Evolutionary conservation across 75 land plant genomes (phyloP), one percentile per base, ranked within the genome.

Genomic region (Larix kaempferi): DNA sequence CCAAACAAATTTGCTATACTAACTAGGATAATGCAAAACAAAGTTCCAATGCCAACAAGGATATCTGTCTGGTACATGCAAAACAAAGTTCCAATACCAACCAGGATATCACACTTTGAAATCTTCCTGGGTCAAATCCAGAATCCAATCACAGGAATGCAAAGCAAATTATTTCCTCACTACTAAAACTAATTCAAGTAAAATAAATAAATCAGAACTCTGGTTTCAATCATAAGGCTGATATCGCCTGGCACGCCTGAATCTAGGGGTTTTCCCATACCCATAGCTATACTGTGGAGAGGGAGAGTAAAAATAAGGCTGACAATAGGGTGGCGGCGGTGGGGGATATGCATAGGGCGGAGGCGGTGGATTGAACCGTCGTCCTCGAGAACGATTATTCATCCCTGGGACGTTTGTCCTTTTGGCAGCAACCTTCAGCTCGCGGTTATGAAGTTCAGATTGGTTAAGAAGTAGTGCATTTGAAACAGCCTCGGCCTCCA

Each of bases 381-480:
- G 85, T 57, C 94, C 94, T 16, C 92, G 84, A 63, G 59, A 91
- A 29, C 33, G 33, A 29, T 29, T 91, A 76, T 91, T 95, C 98
- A 95, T 89, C 56, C 98, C 98, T 60, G 98, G 98, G 57, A 95
- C 78, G 74, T 95, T 95, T 52, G 98, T 95, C 41, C 98, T 26
- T 71, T 95, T 93, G 23, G 92, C 91, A 33, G 91, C 86, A 0
- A 95, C 94, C 96, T 87, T 87, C 26, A 84, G 59, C 64, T 77
- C 87, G 56, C 89, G 89, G 66, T 83, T 82, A 84, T 87, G 89
- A 39, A 87, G 82, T 59, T 87, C 88, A 10, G 88, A 81, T 72
- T 87, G 84, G 57, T 84, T 87, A 21, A 84, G 65, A 39, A 81
- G 80, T 72, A 85, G 75, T 39, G 89, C 87, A 82, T 87, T 85